Conservation (phyloP, 2,329 filamentous ascomycete species). For the Venturia carpophila region DNA sequence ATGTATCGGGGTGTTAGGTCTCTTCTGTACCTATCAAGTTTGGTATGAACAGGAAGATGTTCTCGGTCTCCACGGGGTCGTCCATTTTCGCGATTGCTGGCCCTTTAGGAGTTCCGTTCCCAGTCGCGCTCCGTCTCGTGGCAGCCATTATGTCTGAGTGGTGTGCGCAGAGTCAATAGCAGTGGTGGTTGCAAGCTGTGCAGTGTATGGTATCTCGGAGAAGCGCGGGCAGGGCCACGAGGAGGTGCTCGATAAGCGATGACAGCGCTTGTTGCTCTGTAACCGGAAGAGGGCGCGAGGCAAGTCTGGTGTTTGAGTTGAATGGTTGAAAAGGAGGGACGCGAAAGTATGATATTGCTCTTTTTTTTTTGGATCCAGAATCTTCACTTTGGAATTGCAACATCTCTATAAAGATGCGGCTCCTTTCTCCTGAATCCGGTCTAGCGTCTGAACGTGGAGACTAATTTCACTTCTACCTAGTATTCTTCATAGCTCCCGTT, state of each 20-base stretch:
- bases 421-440: not conserved
- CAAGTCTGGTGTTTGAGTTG: not conserved
- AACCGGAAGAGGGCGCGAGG: not conserved
- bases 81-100: conserved; percentile 18
- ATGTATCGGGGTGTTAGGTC: not conserved
- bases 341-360: not conserved
- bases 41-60: conserved; percentile 47
- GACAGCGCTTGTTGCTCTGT: not conserved
- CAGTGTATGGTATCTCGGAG: not conserved
- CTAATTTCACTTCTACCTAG: not conserved
- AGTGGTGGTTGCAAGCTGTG: not conserved
- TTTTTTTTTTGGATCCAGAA: not conserved
- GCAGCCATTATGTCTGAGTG: conserved; percentile 13
- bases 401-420: not conserved
- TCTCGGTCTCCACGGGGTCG: conserved; percentile 33
- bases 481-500: not conserved
- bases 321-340: not conserved
- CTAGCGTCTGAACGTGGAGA: not conserved
- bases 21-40: conserved; percentile 42
- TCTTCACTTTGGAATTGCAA: not conserved
- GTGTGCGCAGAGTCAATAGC: not conserved
- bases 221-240: not conserved
- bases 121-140: conserved; percentile 22
- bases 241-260: conserved; percentile 13
- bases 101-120: conserved; percentile 26